These are phyloP conservation scores for Fagopyrum esculentum DNA, from an alignment of 148 eudicot genomes.

Conservation along the genomic window DNA sequence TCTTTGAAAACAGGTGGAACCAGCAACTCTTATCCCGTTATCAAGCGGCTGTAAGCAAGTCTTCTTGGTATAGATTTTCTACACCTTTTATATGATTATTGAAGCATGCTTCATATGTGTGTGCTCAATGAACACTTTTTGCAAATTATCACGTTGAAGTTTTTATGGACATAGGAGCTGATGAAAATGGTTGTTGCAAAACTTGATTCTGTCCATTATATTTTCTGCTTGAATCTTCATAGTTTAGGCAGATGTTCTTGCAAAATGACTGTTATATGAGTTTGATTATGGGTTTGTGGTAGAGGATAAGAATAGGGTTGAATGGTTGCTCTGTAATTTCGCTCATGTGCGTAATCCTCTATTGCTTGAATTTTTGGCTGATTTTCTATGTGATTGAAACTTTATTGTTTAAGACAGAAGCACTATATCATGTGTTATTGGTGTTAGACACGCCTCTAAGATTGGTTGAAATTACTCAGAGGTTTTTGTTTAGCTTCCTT, in stretches of 20 bases:
- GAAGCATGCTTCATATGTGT: background rate
- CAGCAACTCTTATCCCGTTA: constrained; percentile 89
- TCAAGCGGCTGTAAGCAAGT: constrained; percentile 96
- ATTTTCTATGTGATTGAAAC: background rate
- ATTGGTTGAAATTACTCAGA: background rate
- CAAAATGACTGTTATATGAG: background rate
- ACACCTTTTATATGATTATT: background rate
- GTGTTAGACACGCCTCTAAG: background rate
- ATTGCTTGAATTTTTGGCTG: background rate
- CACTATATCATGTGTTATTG: background rate
- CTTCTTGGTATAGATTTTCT: constrained; percentile 52
- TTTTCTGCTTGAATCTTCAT: background rate
- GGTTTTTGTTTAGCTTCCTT: background rate
- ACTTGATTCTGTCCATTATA: background rate
- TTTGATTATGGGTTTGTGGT: background rate
- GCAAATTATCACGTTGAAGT: background rate
- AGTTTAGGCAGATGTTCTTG: background rate
- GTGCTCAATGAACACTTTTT: background rate
- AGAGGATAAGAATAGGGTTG: background rate
- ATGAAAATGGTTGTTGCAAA: background rate
- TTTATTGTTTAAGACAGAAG: background rate
- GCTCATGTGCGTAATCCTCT: background rate
- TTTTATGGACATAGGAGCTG: background rate
- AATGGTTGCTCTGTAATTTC: background rate
- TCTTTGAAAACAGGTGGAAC: constrained; percentile 58